These are phyloP conservation scores for Scenedesmus sp. DNA, from an alignment of 163 green algal genomes.

Conservation along the genomic window DNA sequence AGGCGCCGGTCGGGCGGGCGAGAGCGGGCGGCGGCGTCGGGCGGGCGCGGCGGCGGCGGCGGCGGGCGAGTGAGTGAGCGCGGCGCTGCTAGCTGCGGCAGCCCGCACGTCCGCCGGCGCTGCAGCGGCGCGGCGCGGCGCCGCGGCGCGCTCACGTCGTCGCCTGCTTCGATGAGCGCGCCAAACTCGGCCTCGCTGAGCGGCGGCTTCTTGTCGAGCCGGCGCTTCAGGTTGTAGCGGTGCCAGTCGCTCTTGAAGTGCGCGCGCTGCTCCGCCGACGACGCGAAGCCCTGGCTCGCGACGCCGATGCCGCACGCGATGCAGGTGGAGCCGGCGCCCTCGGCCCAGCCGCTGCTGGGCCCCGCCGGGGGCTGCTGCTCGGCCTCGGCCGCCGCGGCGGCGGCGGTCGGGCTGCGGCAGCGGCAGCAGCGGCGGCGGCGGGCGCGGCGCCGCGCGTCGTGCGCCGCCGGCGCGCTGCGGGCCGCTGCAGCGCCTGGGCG, in stretches of 20 bases:
- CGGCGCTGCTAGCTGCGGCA: too few relatives aligned
- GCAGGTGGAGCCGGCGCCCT: conserved; percentile 67
- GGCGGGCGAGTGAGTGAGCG: too few relatives aligned
- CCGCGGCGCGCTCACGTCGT: conserved; percentile 35
- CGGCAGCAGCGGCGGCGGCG: too few relatives aligned
- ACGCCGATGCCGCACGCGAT: conserved; percentile 72
- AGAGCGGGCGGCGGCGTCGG: too few relatives aligned
- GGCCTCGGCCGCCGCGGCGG: neutral
- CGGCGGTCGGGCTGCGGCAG: neutral
- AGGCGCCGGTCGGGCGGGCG: too few relatives aligned
- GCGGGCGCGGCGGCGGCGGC: too few relatives aligned
- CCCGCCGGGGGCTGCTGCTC: conserved; percentile 2
- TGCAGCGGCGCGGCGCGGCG: too few relatives aligned
- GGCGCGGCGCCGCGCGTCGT: too few relatives aligned
- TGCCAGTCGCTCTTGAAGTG: conserved; percentile 93
- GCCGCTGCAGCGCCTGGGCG: too few relatives aligned
- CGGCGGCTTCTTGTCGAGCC: conserved; percentile 54
- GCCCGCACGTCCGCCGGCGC: too few relatives aligned
- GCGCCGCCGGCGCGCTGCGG: too few relatives aligned
- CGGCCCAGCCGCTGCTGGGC: neutral
- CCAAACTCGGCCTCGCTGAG: conserved; percentile 77
- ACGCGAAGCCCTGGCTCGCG: conserved; percentile 55
- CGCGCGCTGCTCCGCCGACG: conserved; percentile 70
- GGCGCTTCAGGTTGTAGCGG: conserved; percentile 81
- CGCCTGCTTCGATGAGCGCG: conserved; percentile 55